Conservation (phyloP, 345 rosid genomes). For the Eucalyptus dawsonii region DNA sequence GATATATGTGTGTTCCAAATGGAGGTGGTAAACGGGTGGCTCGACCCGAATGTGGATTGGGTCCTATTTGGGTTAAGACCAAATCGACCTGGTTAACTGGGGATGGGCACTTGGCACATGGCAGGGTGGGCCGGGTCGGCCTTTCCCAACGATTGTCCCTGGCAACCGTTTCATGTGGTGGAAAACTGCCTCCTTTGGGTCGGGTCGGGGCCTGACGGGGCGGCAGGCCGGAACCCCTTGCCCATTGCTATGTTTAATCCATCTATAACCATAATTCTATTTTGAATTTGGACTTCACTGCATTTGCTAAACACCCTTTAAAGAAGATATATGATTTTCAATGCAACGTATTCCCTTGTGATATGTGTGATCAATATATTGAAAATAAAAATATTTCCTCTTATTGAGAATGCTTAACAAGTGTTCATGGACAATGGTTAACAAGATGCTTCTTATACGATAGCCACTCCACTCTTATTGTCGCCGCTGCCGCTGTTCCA, state of each 20-base stretch:
- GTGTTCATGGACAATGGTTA: too few species aligned
- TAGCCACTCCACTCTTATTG: too few species aligned
- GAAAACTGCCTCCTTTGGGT: not conserved
- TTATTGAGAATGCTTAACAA: too few species aligned
- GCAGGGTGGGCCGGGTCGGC: not conserved
- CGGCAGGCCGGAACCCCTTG: too few species aligned
- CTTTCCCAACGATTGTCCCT: too few species aligned
- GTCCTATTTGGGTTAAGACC: not conserved
- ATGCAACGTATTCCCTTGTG: too few species aligned
- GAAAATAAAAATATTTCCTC: not conserved
- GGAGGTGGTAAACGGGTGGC: not conserved
- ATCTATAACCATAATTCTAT: not conserved
- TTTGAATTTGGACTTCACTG: not conserved
- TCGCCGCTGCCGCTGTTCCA: accelerated
- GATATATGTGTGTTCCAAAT: not conserved
- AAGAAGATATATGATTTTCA: not conserved
- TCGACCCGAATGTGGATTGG: not conserved
- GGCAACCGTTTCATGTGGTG: too few species aligned
- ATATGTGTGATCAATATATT: not conserved
- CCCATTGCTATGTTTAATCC: too few species aligned
- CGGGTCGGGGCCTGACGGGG: not conserved
- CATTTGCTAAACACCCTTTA: not conserved
- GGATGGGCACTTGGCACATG: not conserved
- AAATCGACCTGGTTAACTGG: not conserved
- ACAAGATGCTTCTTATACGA: not conserved